Evolutionary conservation across 768 basidiomycete genomes (phyloP), one percentile per base, ranked within the genome.

Genomic region (Tylopilus balloui): DNA sequence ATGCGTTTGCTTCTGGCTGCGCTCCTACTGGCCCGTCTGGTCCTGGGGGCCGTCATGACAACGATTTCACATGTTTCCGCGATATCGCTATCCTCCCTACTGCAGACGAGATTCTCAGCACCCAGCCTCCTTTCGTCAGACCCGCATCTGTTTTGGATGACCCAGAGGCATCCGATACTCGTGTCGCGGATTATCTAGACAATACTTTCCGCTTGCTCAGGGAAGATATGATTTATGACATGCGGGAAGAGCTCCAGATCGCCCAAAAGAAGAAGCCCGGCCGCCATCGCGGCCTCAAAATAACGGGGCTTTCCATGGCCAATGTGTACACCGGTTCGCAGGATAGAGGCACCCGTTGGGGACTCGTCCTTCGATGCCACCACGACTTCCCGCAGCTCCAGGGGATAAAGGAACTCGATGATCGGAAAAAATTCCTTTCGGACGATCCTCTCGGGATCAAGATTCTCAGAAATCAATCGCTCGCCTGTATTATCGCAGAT

Each of bases 31-130:
- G 50, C 17, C 24, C 42, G 6, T 53, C 48, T 27, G 64, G 66
- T 10, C 79, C 85, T 0, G 85, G 86, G 0, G 86, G 84, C 3
- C 72, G 86, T 6, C 86, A 87, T 49, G 83, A 85, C 57, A 88
- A 88, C 43, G 85, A 88, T 58, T 78, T 78, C 39, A 53, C 60
- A 8, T 76, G 83, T 48, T 86, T 83, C 56, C 77, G 78, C 11
- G 55, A 77, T 8, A 81, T 87, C 19, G 61, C 78, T 24, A 80
- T 88, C 47, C 68, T 83, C 4, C 85, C 86, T 1, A 83, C 85
- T 6, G 74, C 79, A 1, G 78, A 80, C 35, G 86, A 88, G 57
- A 69, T 86, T 14, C 55, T 57, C 2, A 81, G 67, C 21, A 64
- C 51, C 1, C 71, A 78, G 15, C 54, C 51, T 0, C 70, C 85